Base-by-base conservation (phyloP, 1,284 basidiomycete genomes). In the Ceratobasidium sp. region DNA sequence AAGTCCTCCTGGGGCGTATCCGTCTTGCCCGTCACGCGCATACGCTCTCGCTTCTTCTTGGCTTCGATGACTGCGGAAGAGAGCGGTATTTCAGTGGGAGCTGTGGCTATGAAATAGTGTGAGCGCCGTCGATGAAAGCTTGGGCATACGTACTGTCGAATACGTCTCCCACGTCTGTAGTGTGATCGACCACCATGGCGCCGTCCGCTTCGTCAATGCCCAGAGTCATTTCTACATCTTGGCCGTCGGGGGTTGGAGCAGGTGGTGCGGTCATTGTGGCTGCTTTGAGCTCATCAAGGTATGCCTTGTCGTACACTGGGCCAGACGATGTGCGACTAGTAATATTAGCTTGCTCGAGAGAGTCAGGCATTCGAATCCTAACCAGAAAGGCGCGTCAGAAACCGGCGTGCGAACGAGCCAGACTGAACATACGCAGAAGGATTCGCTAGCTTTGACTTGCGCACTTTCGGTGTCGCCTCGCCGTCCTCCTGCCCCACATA, bases 271-370 rank as follows among this genome's bases (percentile, higher is more conserved):
- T 82, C 2, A 87, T 87, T 0, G 93, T 95, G 70, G 83, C 88
- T 1, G 92, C 92, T 80, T 92, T 95, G 47, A 96, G 84, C 75
- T 95, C 85, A 22, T 88, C 85, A 15, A 96, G 83, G 77, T 94
- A 89, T 62, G 88, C 89, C 31, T 86, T 82, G 70, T 90, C 89
- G 77, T 97, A 97, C 13, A 82, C 82, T 0, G 89, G 87, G 2
- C 79, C 82, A 75, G 77, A 77, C 1, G 83, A 77, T 40, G 64
- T 62, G 57, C 77, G 81, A 29, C 82, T 75, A 5, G 85, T 80
- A 12, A 86, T 83, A 12, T 81, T 81, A 1, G 84, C 82, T 75
- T 86, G 85, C 60, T 86, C 85, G 43, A 86, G 73, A 55, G 80
- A 80, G 42, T 81, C 71, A 45, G 84, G 78, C 38, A 79, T 69